Evolutionary conservation across 2,329 filamentous ascomycete genomes (phyloP), one percentile per base, ranked within the genome.

Genomic region (Fusarium udum): DNA sequence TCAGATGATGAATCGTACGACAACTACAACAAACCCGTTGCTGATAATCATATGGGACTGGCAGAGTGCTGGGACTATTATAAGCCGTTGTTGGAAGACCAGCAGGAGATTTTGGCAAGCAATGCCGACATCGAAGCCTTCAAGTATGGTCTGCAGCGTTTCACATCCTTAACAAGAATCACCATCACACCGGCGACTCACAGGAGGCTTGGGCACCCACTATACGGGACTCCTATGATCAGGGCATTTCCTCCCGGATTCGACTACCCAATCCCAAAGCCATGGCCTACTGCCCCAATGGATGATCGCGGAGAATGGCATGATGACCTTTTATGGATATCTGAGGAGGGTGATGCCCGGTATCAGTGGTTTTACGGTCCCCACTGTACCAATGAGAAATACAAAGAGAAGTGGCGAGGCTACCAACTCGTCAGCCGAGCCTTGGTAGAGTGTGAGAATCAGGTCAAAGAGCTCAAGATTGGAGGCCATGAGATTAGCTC

Each of bases 141-240:
- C 32, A 52, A 67, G 4, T 11, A 67, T 46, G 45, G 45, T 8
- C 34, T 67, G 5, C 3, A 3, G 4, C 64, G 22, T 11, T 67
- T 67, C 16, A 40, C 34, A 8, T 20, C 24, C 10, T 28, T 66
- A 0, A 46, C 24, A 11, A 20, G 45, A 24, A 22, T 66, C 1
- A 60, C 61, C 2, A 14, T 60, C 5, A 40, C 64, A 28, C 64
- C 61, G 10, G 24, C 45, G 7, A 36, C 51, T 2, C 64, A 67
- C 16, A 51, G 64, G 18, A 28, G 45, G 4, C 8, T 31, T 18
- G 16, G 28, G 0, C 22, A 45, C 4, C 61, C 64, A 4, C 36
- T 67, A 12, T 32, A 40, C 14, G 39, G 6, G 1, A 67, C 61
- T 10, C 64, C 61, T 4, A 66, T 67, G 51, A 66, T 67, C 8